Percentiles rank a stretch among this genome's conserved stretches.
phyloP scores from a whole-genome alignment of 345 rosid species.

The Carallia brachiata region DNA sequence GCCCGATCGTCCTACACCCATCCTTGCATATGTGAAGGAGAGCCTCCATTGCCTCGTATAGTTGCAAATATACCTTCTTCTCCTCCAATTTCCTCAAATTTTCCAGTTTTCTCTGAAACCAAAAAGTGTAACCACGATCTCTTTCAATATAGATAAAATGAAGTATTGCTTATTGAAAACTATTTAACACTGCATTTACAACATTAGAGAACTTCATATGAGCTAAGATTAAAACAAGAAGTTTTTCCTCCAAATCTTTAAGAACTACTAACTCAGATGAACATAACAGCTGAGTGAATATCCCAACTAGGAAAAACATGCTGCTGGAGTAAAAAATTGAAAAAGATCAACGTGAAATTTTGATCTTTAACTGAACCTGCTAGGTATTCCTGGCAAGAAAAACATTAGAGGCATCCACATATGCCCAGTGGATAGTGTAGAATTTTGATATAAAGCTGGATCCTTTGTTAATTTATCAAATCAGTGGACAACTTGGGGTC shows the following conservation, averaged over 20 bases:
- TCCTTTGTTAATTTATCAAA: not conserved
- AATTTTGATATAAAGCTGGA: not conserved
- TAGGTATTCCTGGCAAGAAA: too few species aligned
- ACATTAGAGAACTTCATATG: too few species aligned
- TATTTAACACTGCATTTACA: too few species aligned
- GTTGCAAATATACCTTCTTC: constrained; percentile 60
- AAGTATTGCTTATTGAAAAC: not conserved
- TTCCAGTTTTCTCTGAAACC: constrained; percentile 51
- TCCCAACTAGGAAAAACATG: not conserved
- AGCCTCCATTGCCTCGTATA: constrained; percentile 83
- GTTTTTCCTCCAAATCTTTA: too few species aligned
- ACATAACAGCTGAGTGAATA: not conserved
- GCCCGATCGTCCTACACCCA: constrained; percentile 88
- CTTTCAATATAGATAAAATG: not conserved
- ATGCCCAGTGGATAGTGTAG: too few species aligned
- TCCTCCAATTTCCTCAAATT: constrained; percentile 55
- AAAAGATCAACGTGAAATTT: not conserved
- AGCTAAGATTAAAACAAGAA: too few species aligned
- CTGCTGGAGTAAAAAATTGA: not conserved
- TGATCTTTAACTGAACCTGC: not conserved
- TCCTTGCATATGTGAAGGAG: constrained; percentile 83
- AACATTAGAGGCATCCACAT: too few species aligned
- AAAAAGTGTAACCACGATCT: constrained; percentile 2
- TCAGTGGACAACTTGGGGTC: too few species aligned
- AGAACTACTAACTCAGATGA: too few species aligned